These are phyloP conservation scores for Boletellus sp. DNA, from an alignment of 768 basidiomycete species.

Conservation along the genomic window DNA sequence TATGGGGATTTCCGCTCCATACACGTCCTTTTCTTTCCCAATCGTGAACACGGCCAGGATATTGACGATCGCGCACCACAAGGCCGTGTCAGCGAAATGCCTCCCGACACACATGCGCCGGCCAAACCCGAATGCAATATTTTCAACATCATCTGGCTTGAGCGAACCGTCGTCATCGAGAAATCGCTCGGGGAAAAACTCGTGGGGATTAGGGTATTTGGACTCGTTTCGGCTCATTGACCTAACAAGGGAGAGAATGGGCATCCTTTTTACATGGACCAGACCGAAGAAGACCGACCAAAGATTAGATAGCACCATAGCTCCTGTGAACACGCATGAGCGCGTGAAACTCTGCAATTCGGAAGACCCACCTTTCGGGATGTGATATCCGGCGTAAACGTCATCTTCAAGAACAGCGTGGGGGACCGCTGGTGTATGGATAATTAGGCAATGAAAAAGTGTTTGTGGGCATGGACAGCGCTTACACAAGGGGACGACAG, in stretches of 20 bases:
- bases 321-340: conserved; percentile 9
- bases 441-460: neutral
- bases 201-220: conserved; percentile 37
- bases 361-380: conserved; percentile 38
- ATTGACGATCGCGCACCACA: conserved; percentile 22
- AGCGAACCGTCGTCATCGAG: conserved; percentile 25
- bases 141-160: conserved; percentile 6
- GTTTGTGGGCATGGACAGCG: too few relatives aligned
- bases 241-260: conserved; percentile 6
- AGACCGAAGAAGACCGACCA: conserved; percentile 8
- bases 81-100: conserved; percentile 22
- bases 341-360: neutral
- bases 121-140: conserved; percentile 26
- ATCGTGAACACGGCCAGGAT: conserved; percentile 18
- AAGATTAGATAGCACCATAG: conserved; percentile 16
- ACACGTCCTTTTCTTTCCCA: conserved; percentile 13
- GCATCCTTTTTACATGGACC: neutral
- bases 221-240: conserved; percentile 22
- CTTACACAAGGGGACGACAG: conserved; percentile 17
- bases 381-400: conserved; percentile 44
- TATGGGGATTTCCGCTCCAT: conserved; percentile 19
- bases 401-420: conserved; percentile 39
- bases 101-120: conserved; percentile 30
- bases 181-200: conserved; percentile 41
- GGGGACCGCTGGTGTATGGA: conserved; percentile 20